A percentile compares a stretch with the other conserved stretches of the same genome.
Conservation (phyloP, 305 asterid species). For the Fraxinus ornus region DNA sequence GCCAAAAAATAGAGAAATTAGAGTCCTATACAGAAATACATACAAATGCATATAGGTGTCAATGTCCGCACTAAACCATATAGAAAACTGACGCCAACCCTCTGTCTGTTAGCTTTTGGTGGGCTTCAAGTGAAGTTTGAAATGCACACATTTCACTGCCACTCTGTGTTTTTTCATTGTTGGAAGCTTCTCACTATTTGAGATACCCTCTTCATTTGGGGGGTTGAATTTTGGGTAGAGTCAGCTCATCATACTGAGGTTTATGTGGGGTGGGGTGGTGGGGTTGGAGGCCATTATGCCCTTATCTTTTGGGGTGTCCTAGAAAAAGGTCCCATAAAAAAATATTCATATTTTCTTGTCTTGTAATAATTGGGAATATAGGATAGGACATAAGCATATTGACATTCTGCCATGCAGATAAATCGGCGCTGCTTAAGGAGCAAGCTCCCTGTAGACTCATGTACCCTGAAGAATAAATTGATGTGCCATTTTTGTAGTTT, state of each 20-base stretch:
- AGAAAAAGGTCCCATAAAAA: conserved; percentile 25
- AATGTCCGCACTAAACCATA: conserved; percentile 29
- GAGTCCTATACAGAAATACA: neutral
- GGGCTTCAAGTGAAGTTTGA: conserved; percentile 42
- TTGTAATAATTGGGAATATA: conserved; percentile 20
- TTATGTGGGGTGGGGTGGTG: neutral
- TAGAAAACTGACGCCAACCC: conserved; percentile 39
- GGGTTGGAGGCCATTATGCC: conserved; percentile 11
- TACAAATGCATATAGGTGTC: neutral
- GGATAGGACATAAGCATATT: conserved; percentile 27
- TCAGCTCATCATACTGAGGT: conserved; percentile 31
- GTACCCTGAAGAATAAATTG: conserved; percentile 6
- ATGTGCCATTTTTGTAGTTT: neutral
- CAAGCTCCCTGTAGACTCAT: conserved; percentile 23
- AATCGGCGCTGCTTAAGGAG: conserved; percentile 29
- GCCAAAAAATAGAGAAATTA: neutral
- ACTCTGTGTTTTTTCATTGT: conserved; percentile 34
- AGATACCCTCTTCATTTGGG: conserved; percentile 36
- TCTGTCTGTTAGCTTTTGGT: conserved; percentile 65
- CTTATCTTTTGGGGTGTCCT: conserved; percentile 26
- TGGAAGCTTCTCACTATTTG: conserved; percentile 48
- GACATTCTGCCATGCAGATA: conserved; percentile 22
- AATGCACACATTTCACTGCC: conserved; percentile 26
- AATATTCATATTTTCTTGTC: conserved; percentile 19
- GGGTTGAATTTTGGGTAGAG: conserved; percentile 16